These are phyloP conservation scores for Hygrophorus russula DNA, from an alignment of 768 basidiomycete genomes.

Conservation along the genomic window DNA sequence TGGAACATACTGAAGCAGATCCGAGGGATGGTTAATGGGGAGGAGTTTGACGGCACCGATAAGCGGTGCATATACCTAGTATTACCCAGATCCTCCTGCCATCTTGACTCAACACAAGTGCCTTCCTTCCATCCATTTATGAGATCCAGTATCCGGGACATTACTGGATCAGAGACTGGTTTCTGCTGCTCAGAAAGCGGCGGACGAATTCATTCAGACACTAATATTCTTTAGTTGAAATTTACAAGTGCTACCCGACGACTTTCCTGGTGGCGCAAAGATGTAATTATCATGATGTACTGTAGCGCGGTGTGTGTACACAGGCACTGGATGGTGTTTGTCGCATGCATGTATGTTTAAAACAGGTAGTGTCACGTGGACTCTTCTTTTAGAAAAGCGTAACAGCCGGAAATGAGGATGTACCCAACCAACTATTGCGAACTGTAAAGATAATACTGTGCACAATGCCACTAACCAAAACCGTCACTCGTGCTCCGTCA, in stretches of 20 bases:
- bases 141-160: conserved; percentile 87
- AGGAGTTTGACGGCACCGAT: conserved; percentile 48
- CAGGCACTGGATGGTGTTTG: too few species aligned
- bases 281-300: too few species aligned
- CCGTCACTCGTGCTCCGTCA: too few species aligned
- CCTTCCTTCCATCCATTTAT: conserved; percentile 94
- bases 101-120: conserved; percentile 79
- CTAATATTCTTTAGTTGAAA: conserved; percentile 96
- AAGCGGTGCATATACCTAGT: conserved; percentile 96
- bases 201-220: conserved; percentile 96
- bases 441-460: too few species aligned
- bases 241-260: conserved; percentile 97
- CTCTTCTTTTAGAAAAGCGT: too few species aligned
- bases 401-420: too few species aligned
- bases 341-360: too few species aligned
- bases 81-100: conserved; percentile 94
- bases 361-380: too few species aligned
- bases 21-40: conserved; percentile 20
- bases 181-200: conserved; percentile 94
- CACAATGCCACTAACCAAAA: too few species aligned
- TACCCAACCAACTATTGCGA: too few species aligned
- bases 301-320: too few species aligned
- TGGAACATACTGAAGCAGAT: conserved; percentile 31
- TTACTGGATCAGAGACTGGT: conserved; percentile 87
- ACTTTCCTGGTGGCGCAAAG: too few species aligned